Evolutionary conservation across 139 green algal genomes (phyloP).

Genomic region (Cymbomonas tetramitiformis): DNA sequence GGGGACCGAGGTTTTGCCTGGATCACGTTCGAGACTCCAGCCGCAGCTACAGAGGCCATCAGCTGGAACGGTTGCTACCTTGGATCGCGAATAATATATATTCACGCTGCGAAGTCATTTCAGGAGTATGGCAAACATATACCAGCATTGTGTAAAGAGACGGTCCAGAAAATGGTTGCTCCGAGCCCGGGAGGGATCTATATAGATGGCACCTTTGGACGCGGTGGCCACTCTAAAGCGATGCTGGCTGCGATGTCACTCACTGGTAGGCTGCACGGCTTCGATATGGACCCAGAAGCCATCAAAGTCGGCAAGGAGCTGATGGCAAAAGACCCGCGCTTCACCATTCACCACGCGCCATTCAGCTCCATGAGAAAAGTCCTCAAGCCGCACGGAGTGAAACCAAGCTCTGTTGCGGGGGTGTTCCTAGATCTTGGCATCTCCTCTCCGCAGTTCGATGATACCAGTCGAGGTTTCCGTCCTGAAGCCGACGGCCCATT

Average conservation of each 20-base stretch:
- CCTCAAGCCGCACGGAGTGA: background rate
- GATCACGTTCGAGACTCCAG: background rate
- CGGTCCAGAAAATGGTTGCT: conserved; percentile 1
- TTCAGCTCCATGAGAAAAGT: conserved; percentile 15
- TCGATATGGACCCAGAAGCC: conserved; percentile 23
- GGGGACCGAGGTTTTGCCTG: background rate
- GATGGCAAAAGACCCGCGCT: conserved; percentile 11
- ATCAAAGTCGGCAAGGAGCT: conserved; percentile 15
- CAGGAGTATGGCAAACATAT: conserved; percentile 14
- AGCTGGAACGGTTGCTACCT: background rate
- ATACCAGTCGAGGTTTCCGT: conserved; percentile 11
- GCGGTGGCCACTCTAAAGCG: conserved; percentile 15
- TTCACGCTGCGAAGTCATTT: background rate
- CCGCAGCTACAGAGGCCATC: background rate
- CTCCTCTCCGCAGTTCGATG: conserved; percentile 22
- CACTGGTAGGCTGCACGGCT: conserved; percentile 16
- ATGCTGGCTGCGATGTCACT: conserved; percentile 4
- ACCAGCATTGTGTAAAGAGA: conserved; percentile 16
- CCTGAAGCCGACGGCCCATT: conserved; percentile 20
- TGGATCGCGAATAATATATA: background rate
- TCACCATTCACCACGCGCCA: conserved; percentile 21
- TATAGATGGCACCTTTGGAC: conserved; percentile 21
- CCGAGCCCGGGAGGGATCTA: conserved; percentile 6
- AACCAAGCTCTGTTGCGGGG: background rate
- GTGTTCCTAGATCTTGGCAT: conserved; percentile 22